Evolutionary conservation across 2,329 filamentous ascomycete genomes (phyloP), one percentile per base, ranked within the genome.

Genomic region (Monosporascus cannonballus): DNA sequence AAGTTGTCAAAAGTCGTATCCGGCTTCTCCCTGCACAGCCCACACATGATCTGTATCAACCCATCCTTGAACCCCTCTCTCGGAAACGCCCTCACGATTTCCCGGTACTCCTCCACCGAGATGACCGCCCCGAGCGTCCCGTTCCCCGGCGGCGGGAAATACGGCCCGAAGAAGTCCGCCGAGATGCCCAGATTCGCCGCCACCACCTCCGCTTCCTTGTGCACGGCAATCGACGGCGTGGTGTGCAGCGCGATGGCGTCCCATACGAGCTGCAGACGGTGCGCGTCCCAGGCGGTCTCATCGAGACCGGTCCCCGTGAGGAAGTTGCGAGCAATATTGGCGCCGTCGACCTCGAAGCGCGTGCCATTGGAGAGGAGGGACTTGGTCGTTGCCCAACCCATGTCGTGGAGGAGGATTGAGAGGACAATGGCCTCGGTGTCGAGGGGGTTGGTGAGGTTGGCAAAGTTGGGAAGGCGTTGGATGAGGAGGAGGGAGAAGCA

Each of bases 261-360:
- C 55, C 47, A 58, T 20, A 59, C 47, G 18, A 41, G 51, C 48
- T 55, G 48, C 4, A 48, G 37, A 22, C 54, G 39, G 11, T 38
- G 34, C 34, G 44, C 44, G 18, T 50, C 54, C 60, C 57, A 59
- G 6, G 44, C 24, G 24, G 36, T 45, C 6, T 25, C 50, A 0
- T 22, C 7, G 51, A 59, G 14, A n/a, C 17, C 20, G 27, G 27
- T 30, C 3, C 9, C 27, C 9, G 27, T 30, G 27, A 30, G 27
- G 11, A 30, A 30, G 27, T 8, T 30, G 27, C 51, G 30, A 2
- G 60, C 60, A 2, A 59, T 39, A 37, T 63, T 52, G 8, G 58
- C 60, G 17, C 58, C 58, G 39, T 61, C 58, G 38, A 63, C 55
- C 52, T 63, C 60, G 50, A 61, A 61, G 2, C 60, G 50, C 48